Evolutionary conservation across 2,329 filamentous ascomycete species (phyloP), one percentile per base, ranked within the genome.

Genomic region (Coniochaeta sp.): DNA sequence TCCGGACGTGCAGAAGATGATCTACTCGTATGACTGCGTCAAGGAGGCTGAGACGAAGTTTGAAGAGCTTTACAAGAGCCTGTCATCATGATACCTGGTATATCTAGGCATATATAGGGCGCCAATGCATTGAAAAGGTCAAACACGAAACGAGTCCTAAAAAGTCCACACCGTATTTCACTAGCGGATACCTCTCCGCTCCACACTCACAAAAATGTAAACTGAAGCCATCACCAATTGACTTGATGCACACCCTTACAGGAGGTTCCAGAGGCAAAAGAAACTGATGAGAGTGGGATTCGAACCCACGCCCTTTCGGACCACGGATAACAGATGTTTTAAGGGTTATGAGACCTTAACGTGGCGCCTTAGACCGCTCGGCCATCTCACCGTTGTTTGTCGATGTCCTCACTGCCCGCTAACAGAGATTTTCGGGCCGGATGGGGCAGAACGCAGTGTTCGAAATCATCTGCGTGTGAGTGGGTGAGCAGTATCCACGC

Each of bases 1-100:
- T 70, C 84, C 85, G 11, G 86, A 89, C 67, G 84, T 89, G 47
- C 86, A 89, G 72, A 79, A 81, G 71, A 81, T 82, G 78, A 83
- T 89, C 62, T 89, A 89, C 71, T 80, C 81, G 12, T 79, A 86
- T 67, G 85, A 89, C 71, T 86, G 84, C 67, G 77, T 83, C 57
- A 72, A 77, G 66, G 79, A 84, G 60, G 79, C 84, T 0, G 71
- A 72, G 57, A 80, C 84, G 50, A 73, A 74, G 61, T 86, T 84
- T 68, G 76, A 79, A 12, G 72, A 77, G 67, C 64, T 84, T 43
- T 83, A 73, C 31, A 38, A 36, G 54, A 57, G 54, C 17, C 33
- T 57, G 54, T 6, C 11, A 24, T 22, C 47, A 31, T 52, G 47
- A 52, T 31, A 12, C 5, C 14, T 28, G 26, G 24, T 11, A 17